Percentiles rank a stretch among this genome's conserved stretches.
Evolutionary conservation across 805 yeast species (phyloP).

Genomic region (Kazachstania kunashirensis): DNA sequence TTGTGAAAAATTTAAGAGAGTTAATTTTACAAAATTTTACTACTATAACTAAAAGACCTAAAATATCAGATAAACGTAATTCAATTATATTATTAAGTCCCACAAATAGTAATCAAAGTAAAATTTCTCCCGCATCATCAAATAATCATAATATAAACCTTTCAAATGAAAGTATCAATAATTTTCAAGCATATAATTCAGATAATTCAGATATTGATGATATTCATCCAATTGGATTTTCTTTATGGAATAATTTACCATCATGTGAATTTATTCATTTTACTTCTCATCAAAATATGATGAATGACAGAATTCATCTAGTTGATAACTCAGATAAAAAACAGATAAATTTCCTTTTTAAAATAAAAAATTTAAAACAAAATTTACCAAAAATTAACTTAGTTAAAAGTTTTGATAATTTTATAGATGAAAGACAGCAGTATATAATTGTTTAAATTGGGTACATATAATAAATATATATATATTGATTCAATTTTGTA

Average conservation of each 20-base stretch:
- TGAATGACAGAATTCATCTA: background rate
- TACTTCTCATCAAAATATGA: constrained; percentile 1
- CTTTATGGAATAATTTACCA: constrained; percentile 21
- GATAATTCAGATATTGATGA: constrained; percentile 5
- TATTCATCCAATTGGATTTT: constrained; percentile 16
- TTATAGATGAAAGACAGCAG: constrained; percentile 17
- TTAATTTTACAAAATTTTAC: constrained; percentile 5
- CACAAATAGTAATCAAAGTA: constrained; percentile 2
- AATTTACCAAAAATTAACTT: constrained; percentile 13
- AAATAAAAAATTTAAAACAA: constrained; percentile 13
- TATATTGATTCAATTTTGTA: background rate
- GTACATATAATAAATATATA: background rate
- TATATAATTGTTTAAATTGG: constrained; percentile 12
- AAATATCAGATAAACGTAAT: constrained; percentile 7
- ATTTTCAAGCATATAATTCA: too few species aligned
- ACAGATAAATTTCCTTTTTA: constrained; percentile 11
- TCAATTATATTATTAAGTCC: constrained; percentile 4
- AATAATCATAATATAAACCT: background rate
- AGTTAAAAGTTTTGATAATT: constrained; percentile 15
- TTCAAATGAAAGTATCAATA: too few species aligned
- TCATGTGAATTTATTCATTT: constrained; percentile 8
- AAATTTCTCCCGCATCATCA: background rate
- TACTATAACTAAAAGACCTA: constrained; percentile 1
- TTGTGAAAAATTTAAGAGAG: constrained; percentile 13
- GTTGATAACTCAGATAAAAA: background rate